Percentiles rank a stretch among this genome's conserved stretches.
phyloP scores from a whole-genome alignment of 164 flowering plant genomes.

The Stephania japonica region DNA sequence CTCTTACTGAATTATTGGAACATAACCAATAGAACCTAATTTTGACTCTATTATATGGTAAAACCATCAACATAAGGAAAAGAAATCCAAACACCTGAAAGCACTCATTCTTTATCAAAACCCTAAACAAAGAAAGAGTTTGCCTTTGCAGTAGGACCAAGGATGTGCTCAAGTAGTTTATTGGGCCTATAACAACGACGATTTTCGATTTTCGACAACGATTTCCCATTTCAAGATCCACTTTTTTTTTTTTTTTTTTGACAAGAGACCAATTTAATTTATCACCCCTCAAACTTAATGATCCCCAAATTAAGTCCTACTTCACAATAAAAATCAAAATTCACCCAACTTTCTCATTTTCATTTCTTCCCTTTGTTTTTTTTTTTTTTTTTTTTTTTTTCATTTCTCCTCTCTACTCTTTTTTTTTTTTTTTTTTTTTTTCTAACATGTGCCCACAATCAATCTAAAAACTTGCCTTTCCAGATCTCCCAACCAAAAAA shows the following conservation, averaged over 20 bases:
- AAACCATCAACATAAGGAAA: background rate
- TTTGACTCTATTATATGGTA: background rate
- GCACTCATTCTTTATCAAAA: background rate
- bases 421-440: background rate
- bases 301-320: background rate
- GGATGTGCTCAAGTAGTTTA: background rate
- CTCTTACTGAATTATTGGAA: background rate
- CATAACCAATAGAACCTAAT: background rate
- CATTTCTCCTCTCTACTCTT: no score
- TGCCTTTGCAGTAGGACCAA: background rate
- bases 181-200: background rate
- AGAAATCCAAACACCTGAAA: background rate
- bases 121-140: background rate
- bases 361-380: no score
- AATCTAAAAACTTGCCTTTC: background rate
- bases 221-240: background rate
- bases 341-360: background rate
- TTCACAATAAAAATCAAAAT: background rate
- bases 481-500: background rate
- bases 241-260: no score
- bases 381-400: no score
- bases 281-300: no score
- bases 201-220: background rate
- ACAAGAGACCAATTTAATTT: no score
- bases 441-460: background rate